phyloP scores from a whole-genome alignment of 306 rosid species.

The Cajanus cajan region DNA sequence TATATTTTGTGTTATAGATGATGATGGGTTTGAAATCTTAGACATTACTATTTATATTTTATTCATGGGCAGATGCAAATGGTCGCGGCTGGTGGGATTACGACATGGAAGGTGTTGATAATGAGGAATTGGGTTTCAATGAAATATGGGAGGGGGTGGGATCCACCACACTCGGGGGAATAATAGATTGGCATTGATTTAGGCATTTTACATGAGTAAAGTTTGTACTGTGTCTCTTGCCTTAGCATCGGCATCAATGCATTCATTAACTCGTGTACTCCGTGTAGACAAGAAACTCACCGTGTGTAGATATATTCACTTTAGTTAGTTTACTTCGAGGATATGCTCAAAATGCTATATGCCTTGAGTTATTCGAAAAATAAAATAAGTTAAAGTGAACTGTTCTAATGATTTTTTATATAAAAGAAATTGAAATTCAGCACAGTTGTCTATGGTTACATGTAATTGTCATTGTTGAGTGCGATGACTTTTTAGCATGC shows the following conservation, averaged over 20 bases:
- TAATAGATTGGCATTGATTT: slow-evolving; percentile 75
- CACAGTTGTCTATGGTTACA: not conserved
- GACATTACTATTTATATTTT: slow-evolving; percentile 13
- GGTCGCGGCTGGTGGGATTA: slow-evolving; percentile 96
- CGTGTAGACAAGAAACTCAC: not conserved
- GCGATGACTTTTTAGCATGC: not conserved
- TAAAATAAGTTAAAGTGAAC: not conserved
- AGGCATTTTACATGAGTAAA: not conserved
- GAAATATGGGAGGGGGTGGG: slow-evolving; percentile 99
- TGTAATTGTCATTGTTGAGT: not conserved
- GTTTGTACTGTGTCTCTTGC: not conserved
- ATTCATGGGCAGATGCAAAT: slow-evolving; percentile 58
- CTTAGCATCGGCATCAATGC: slow-evolving; percentile 15
- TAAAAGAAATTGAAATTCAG: not conserved
- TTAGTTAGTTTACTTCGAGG: not conserved
- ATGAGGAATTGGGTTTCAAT: slow-evolving; percentile 67
- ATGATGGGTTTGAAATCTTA: not conserved
- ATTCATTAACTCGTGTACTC: not conserved
- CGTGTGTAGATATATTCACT: not conserved
- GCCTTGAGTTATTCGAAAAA: not conserved
- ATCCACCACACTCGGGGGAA: slow-evolving; percentile 81
- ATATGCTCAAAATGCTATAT: not conserved
- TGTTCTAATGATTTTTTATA: not conserved
- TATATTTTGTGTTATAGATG: not conserved
- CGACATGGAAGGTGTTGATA: slow-evolving; percentile 87